Evolutionary conservation across 208 protist genomes (phyloP), one percentile per base, ranked within the genome.

Genomic region (Herpetomonas tarakana): DNA sequence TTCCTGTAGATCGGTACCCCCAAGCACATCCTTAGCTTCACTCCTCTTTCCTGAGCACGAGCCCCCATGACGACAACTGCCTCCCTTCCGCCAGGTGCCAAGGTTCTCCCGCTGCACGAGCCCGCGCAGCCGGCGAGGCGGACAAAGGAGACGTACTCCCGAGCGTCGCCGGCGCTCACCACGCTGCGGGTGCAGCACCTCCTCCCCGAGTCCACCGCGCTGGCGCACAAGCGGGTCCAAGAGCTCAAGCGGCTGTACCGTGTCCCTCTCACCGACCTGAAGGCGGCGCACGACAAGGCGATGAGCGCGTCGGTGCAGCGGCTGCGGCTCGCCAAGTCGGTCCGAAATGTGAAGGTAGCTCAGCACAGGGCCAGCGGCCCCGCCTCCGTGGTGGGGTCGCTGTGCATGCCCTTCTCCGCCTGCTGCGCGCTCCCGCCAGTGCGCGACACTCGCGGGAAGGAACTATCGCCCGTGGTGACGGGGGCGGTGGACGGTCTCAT

Each of bases 401-500:
- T 94, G 47, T 95, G 88, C 53, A 28, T 95, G 58, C 83, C 88
- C 7, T 78, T 95, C 28, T 65, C 68, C 21, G 49, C 70, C 31
- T 92, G 85, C 49, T 67, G 76, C 6, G 68, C 82, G 14, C 31
- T 91, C 19, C 61, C 81, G 22, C 18, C 51, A 18, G 16, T 64
- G 9, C 21, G 52, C 9, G 0, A 24, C 24, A n/a, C 3, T 12
- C 18, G 2, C 52, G n/a, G n/a, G 7, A 52, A 18, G 47, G 41
- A 41, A 47, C 21, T 39, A 61, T 26, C 57, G 26, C 51, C 52
- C 9, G 66, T 85, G 29, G 50, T 86, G 51, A 92, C 84, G 0
- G 89, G 89, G 1, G 63, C 83, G 1, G 85, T 81, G 3, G 86
- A 92, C 26, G 89, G 89, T 1, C 39, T 95, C n/a, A 49, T 93